Evolutionary conservation across 129 eudicot genomes (phyloP).

Genomic region (Flaveria brownii): DNA sequence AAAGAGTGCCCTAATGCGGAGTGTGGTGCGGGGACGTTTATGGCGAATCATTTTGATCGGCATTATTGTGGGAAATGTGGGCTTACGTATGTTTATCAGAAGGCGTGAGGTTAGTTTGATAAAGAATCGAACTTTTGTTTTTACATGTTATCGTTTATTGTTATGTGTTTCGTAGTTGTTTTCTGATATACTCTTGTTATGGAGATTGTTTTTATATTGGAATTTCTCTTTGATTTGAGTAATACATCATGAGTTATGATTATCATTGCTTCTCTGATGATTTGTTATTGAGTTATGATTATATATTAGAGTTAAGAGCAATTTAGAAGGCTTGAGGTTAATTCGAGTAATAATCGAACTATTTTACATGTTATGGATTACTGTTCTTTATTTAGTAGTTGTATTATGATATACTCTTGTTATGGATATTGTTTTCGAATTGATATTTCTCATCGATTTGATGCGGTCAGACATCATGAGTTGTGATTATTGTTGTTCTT

Average conservation of each 20-base stretch:
- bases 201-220: background rate
- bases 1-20: slow-evolving; percentile 52
- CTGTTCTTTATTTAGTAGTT: no score
- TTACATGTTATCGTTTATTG: background rate
- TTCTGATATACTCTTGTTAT: background rate
- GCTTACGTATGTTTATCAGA: slow-evolving; percentile 1
- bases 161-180: background rate
- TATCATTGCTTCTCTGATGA: background rate
- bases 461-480: no score
- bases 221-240: background rate
- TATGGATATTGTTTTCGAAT: no score
- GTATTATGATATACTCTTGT: no score
- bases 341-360: no score
- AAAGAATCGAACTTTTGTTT: background rate
- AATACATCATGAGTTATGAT: background rate
- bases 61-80: slow-evolving; percentile 13
- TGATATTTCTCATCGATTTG: no score
- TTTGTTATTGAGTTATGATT: background rate
- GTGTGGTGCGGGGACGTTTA: slow-evolving; percentile 52
- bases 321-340: no score
- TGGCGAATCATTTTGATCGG: slow-evolving; percentile 48
- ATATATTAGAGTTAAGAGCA: background rate
- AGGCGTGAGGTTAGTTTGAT: background rate
- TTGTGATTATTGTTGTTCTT: no score
- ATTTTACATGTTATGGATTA: no score